phyloP scores from a whole-genome alignment of 2,329 filamentous ascomycete species.

The Aquanectria penicillioides region DNA sequence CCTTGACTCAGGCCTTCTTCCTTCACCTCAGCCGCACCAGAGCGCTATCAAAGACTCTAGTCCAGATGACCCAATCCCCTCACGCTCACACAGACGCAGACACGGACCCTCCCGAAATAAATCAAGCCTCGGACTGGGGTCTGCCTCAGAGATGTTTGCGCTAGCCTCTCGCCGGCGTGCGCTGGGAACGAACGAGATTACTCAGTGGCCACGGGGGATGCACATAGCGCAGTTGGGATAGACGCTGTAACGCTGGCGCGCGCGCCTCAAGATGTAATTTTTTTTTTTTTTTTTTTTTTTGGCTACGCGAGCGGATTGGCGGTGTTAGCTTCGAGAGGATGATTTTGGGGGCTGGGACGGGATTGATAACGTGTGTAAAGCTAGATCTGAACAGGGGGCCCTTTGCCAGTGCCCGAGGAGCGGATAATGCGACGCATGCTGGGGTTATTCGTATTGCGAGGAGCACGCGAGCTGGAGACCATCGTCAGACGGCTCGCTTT shows the following conservation, averaged over 20 bases:
- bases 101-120: too few species aligned
- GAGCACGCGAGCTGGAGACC: not conserved
- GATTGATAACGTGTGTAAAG: conserved; percentile 3
- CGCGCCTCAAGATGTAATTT: too few species aligned
- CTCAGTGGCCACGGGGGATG: too few species aligned
- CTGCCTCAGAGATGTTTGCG: conserved; percentile 1
- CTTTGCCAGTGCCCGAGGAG: not conserved
- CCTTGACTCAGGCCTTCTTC: not conserved
- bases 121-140: not conserved
- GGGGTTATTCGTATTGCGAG: not conserved
- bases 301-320: too few species aligned
- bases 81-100: not conserved
- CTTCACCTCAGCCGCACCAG: not conserved
- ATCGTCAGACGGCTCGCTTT: not conserved
- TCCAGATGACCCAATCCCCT: not conserved
- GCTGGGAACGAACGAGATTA: too few species aligned
- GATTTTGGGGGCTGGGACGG: not conserved
- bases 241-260: not conserved
- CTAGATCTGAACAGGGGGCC: not conserved
- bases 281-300: too few species aligned
- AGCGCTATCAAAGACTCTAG: not conserved
- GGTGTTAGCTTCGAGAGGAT: too few species aligned
- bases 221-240: not conserved
- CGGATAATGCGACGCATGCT: not conserved
- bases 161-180: not conserved